Percentiles rank a stretch among this genome's conserved stretches.
phyloP scores from a whole-genome alignment of 805 yeast species.

The Ogataea nonfermentans region DNA sequence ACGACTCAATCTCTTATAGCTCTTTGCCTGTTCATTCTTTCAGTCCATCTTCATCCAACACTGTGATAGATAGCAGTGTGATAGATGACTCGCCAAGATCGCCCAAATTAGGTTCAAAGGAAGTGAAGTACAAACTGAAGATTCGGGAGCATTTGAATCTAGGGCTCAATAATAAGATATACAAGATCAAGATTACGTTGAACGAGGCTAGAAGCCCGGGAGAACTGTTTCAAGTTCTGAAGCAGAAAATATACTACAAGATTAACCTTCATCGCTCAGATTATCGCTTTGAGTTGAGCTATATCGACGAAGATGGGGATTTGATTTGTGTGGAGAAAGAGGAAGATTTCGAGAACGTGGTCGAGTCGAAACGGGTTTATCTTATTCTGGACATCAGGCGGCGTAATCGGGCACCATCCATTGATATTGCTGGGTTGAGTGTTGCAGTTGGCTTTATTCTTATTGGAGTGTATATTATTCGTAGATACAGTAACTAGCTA shows the following conservation, averaged over 20 bases:
- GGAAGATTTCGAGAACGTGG: conserved; percentile 33
- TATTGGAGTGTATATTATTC: conserved; percentile 1
- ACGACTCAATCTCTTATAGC: conserved; percentile 10
- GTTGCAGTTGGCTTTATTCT: conserved; percentile 3
- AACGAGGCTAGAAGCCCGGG: conserved; percentile 6
- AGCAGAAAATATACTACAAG: conserved; percentile 20
- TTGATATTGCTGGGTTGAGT: conserved; percentile 4
- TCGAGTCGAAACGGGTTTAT: conserved; percentile 15
- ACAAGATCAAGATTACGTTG: conserved; percentile 24
- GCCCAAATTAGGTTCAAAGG: conserved; percentile 6
- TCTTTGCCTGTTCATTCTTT: conserved; percentile 5
- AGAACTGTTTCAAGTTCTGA: conserved; percentile 13
- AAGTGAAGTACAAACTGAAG: conserved; percentile 20
- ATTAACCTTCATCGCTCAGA: conserved; percentile 23
- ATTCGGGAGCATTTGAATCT: conserved; percentile 20
- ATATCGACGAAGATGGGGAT: conserved; percentile 40
- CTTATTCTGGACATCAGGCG: conserved; percentile 19
- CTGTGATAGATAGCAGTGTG: conserved; percentile 11
- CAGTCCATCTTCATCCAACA: conserved; percentile 12
- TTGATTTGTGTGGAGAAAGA: conserved; percentile 33
- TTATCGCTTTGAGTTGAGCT: conserved; percentile 33
- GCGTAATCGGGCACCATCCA: not conserved
- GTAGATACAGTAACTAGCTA: conserved; percentile 1
- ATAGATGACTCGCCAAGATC: conserved; percentile 2
- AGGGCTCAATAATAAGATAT: conserved; percentile 24